Conservation (phyloP, 371 early-diverging fungal genomes). For the Quaeritorhiza haematococci region DNA sequence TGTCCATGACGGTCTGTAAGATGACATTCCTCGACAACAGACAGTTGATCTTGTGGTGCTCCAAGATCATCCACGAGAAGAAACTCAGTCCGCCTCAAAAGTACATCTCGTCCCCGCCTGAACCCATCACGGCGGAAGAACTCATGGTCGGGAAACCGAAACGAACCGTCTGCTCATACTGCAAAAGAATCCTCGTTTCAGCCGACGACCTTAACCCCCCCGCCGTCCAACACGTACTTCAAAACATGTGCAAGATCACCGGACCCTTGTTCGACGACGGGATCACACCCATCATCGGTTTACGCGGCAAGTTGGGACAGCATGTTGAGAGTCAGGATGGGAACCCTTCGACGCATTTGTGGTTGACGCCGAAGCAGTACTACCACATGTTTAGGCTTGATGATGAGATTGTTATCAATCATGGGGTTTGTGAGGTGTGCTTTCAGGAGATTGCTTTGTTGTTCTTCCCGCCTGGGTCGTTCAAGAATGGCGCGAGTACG, state of each 20-base stretch:
- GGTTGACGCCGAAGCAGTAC: not conserved
- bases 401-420: constrained; percentile 5
- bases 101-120: constrained; percentile 7
- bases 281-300: constrained; percentile 17
- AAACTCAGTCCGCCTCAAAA: constrained; percentile 4
- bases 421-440: constrained; percentile 20
- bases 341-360: no score
- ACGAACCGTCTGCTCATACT: constrained; percentile 6
- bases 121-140: constrained; percentile 6
- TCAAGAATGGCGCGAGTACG: constrained; percentile 11
- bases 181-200: constrained; percentile 19
- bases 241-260: constrained; percentile 1
- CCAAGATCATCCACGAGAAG: constrained; percentile 12
- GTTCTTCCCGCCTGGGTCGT: constrained; percentile 13
- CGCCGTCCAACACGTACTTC: not conserved
- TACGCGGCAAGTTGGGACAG: constrained; percentile 13
- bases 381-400: constrained; percentile 1
- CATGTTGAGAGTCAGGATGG: no score
- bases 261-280: constrained; percentile 6
- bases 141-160: not conserved
- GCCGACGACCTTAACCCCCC: constrained; percentile 3
- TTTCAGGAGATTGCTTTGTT: constrained; percentile 14
- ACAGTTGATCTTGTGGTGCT: constrained; percentile 13
- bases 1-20: constrained; percentile 22
- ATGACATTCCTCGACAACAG: constrained; percentile 6